Base-by-base conservation (phyloP, 164 flowering plant genomes). In the Cinnamomum chago region DNA sequence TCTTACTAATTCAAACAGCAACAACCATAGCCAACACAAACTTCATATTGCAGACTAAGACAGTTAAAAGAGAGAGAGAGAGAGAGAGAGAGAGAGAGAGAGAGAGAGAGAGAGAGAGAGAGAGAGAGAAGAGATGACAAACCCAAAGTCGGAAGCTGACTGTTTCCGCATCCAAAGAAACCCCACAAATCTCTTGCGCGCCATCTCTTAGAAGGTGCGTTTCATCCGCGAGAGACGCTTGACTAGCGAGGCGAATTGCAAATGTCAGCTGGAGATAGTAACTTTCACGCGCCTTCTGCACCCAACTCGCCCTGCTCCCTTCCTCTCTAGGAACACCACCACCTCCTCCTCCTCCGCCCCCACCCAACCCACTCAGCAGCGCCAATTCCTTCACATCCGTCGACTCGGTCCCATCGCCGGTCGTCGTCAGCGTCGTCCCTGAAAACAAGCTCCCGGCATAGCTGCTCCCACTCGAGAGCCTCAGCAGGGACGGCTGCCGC, bases 91-190 rank as follows among this genome's bases (percentile, higher is more conserved):
- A 55, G 60, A 55, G 60, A 55, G 25, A 3, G 64, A n/a, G 24
- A 62, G 15, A 55, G 60, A 55, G 60, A 55, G 25, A 24, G 25
- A 24, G 25, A 24, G 25, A 24, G 25, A 65, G 12, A 3, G 58
- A 18, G n/a, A 62, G 15, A 55, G 60, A 55, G 60, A 55, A 55
- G 3, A 55, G n/a, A 20, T 4, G 60, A 47, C 71, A 22, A 82
- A 91, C 99, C 99, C 99, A 95, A 12, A 95, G 88, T 52, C 99
- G 91, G 75, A 89, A 89, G 2, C 97, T 90, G 52, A 88, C 88
- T 1, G 83, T 75, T 51, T 90, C 90, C 0, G 80, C 84, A 79
- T 90, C 92, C 18, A 80, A 74, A 71, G 79, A 77, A 60, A 73
- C 73, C 23, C 27, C 75, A 50, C 2, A 58, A 5, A 17, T 18